A percentile compares a stretch with the other conserved stretches of the same genome.
phyloP scores from a whole-genome alignment of 306 rosid genomes.

The Dalbergia oliveri region DNA sequence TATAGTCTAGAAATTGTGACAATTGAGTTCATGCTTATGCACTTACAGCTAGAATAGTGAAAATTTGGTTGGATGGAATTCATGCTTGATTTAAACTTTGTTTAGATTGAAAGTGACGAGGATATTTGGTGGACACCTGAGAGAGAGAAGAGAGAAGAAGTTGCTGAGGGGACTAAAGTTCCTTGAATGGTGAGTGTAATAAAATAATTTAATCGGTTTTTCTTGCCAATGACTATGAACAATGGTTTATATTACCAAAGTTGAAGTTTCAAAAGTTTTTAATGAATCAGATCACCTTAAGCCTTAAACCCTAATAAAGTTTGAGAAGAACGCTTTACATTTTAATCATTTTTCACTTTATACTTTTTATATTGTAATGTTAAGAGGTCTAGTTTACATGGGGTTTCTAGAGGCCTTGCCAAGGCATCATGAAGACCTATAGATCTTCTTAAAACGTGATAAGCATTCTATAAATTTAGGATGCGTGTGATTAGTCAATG shows the following conservation, averaged over 20 bases:
- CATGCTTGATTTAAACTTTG: slow-evolving; percentile 33
- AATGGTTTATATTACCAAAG: slow-evolving; percentile 4
- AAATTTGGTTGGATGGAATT: slow-evolving; percentile 32
- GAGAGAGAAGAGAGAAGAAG: slow-evolving; percentile 73
- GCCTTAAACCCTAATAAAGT: too few species aligned
- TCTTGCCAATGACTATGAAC: neutral
- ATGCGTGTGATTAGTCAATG: neutral
- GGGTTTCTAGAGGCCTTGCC: neutral
- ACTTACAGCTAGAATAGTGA: slow-evolving; percentile 27
- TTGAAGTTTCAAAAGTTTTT: neutral
- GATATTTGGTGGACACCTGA: slow-evolving; percentile 79
- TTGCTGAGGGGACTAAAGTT: slow-evolving; percentile 79
- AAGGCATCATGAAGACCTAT: neutral
- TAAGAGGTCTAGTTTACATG: neutral
- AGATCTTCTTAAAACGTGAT: neutral
- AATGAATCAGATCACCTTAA: too few species aligned
- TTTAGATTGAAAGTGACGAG: slow-evolving; percentile 72
- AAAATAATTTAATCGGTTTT: neutral
- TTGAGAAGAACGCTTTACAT: neutral
- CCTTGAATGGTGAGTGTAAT: slow-evolving; percentile 69
- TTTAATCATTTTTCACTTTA: neutral
- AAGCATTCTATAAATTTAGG: neutral
- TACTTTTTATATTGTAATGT: neutral
- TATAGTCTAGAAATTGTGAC: slow-evolving; percentile 11
- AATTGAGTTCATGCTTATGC: slow-evolving; percentile 25